Conservation (phyloP, 2,329 filamentous ascomycete species). For the Alternaria hordeiaustralica region DNA sequence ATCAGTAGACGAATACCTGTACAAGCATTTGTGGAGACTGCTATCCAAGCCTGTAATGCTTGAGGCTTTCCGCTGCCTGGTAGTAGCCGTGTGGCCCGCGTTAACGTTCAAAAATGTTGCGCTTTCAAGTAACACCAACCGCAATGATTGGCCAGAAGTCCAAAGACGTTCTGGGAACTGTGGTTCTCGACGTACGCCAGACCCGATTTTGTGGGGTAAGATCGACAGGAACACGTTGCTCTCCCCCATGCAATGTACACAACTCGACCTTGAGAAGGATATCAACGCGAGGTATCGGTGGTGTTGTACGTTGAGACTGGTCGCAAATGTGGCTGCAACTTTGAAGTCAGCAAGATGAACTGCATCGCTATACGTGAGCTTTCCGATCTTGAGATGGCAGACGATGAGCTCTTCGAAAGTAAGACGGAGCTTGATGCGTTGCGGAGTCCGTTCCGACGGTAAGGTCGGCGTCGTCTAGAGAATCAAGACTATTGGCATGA, state of each 20-base stretch:
- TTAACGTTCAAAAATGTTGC: neutral
- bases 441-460: constrained; percentile 4
- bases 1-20: constrained; percentile 15
- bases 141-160: constrained; percentile 11
- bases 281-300: neutral
- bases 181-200: neutral
- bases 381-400: neutral
- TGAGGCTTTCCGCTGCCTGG: neutral
- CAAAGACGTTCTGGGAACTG: neutral
- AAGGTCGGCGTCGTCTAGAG: neutral
- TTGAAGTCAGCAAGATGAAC: neutral
- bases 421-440: neutral
- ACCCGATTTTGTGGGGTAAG: constrained; percentile 4
- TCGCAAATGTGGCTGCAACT: neutral
- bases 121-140: constrained; percentile 25
- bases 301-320: neutral
- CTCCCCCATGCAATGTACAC: neutral
- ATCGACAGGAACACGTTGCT: constrained; percentile 8
- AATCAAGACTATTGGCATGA: constrained; percentile 7
- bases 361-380: neutral
- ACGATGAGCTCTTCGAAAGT: neutral
- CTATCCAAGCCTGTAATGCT: neutral
- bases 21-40: constrained; percentile 7
- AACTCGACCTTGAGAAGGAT: neutral
- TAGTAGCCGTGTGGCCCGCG: neutral